Evolutionary conservation across 768 basidiomycete genomes (phyloP), one percentile per base, ranked within the genome.

Genomic region (Dendrothele bispora): DNA sequence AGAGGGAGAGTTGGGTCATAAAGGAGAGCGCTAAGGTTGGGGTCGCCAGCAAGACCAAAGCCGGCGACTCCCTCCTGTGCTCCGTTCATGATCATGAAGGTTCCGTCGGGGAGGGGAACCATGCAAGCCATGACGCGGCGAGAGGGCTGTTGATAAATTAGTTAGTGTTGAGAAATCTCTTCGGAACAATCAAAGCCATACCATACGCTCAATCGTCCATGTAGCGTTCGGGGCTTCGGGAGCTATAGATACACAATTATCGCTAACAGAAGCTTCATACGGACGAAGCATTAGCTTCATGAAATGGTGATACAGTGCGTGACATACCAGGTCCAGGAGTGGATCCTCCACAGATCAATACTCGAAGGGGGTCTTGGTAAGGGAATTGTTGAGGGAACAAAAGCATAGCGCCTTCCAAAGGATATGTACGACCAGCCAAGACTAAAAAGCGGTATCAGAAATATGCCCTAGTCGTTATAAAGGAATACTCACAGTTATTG

Each of bases 131-230:
- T 84, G 15, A 91, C 89, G 48, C 89, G 82, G 51, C 72, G 73
- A 0, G 82, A 84, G 5, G 84, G 85, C 85, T 86, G 48, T 4
- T 4, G 5, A 18, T 1, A 48, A 27, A 43, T 22, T 18, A 38
- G 25, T 30, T 20, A 20, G 20, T 11, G 15, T 12, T 11, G 18
- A 3, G n/a, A 45, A 49, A 21, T 18, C 15, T 42, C 8, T 26
- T 3, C 11, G 2, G 36, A 29, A 22, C 15, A 17, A 11, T 7
- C 11, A 11, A 21, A 7, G 38, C 35, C 7, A 15, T 14, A 88
- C 88, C 89, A 91, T 91, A 41, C 89, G 79, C 61, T 91, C 89
- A 7, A 91, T 28, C 0, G 72, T 73, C 89, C 89, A 91, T 1
- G 74, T 74, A 1, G 86, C 61, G 42, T 83, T 82, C 1, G 59